Evolutionary conservation across 768 basidiomycete genomes (phyloP).

Genomic region (Kondoa subrosea): DNA sequence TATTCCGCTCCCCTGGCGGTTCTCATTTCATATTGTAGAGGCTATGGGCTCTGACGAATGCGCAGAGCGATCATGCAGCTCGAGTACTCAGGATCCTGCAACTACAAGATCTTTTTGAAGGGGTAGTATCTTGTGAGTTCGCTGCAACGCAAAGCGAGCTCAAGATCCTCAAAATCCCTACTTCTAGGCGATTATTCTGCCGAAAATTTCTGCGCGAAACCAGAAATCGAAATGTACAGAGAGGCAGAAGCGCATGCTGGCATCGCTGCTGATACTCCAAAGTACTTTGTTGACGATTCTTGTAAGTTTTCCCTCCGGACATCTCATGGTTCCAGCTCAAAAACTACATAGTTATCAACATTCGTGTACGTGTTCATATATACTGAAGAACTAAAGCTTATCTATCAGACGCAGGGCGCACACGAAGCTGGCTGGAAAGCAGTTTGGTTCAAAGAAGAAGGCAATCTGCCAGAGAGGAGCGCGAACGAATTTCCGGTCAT

Average conservation of each 20-base stretch:
- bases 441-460: conserved; percentile 14
- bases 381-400: conserved; percentile 27
- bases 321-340: no score
- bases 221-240: conserved; percentile 13
- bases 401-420: conserved; percentile 22
- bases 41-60: not conserved
- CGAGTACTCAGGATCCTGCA: conserved; percentile 21
- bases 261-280: not conserved
- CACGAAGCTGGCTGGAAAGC: conserved; percentile 11
- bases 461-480: not conserved
- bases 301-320: not conserved
- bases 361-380: conserved; percentile 25
- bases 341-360: not conserved
- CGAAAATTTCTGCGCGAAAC: conserved; percentile 12
- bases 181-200: not conserved
- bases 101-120: conserved; percentile 24
- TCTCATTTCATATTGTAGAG: conserved; percentile 23
- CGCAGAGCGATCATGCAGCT: conserved; percentile 19
- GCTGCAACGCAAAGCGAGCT: conserved; percentile 3
- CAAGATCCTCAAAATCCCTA: not conserved
- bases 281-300: not conserved
- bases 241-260: not conserved
- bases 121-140: conserved; percentile 27
- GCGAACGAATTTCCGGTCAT: not conserved
- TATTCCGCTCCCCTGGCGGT: no score